These are phyloP conservation scores for Aegilops longissima DNA, from an alignment of 176 grass and related monocot genomes.

Conservation along the genomic window DNA sequence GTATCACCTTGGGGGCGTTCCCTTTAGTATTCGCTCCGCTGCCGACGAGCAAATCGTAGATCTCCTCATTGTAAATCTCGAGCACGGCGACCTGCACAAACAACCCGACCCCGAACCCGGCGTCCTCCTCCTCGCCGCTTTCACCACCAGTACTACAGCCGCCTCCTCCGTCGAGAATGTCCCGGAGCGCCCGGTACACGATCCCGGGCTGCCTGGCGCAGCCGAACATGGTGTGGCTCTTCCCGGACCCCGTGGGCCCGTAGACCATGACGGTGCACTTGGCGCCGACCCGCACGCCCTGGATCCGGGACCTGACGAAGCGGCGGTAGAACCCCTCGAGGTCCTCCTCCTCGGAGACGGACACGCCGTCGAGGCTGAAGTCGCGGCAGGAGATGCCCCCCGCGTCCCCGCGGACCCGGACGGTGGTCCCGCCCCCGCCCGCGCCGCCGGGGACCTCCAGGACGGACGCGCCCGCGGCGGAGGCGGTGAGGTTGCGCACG, in stretches of 20 bases:
- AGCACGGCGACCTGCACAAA: slow-evolving; percentile 75
- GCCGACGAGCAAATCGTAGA: slow-evolving; percentile 73
- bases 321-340: slow-evolving; percentile 75
- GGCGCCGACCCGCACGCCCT: slow-evolving; percentile 68
- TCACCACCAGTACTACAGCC: neutral
- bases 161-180: slow-evolving; percentile 48
- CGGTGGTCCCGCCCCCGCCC: slow-evolving; percentile 30
- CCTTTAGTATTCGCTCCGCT: slow-evolving; percentile 44
- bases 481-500: slow-evolving; percentile 55
- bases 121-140: slow-evolving; percentile 32
- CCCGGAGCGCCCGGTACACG: slow-evolving; percentile 84
- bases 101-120: slow-evolving; percentile 44
- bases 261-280: slow-evolving; percentile 98
- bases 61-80: slow-evolving; percentile 92
- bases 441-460: slow-evolving; percentile 52
- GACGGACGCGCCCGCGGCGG: slow-evolving; percentile 22
- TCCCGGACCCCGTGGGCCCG: slow-evolving; percentile 71
- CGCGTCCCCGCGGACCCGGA: slow-evolving; percentile 70
- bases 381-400: slow-evolving; percentile 56
- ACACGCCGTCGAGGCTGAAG: slow-evolving; percentile 86
- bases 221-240: slow-evolving; percentile 96
- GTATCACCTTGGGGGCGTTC: slow-evolving; percentile 64
- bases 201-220: slow-evolving; percentile 69
- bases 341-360: slow-evolving; percentile 69
- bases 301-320: slow-evolving; percentile 65